Conservation (phyloP, 208 protist species). For the Trypanosoma lewisi region DNA sequence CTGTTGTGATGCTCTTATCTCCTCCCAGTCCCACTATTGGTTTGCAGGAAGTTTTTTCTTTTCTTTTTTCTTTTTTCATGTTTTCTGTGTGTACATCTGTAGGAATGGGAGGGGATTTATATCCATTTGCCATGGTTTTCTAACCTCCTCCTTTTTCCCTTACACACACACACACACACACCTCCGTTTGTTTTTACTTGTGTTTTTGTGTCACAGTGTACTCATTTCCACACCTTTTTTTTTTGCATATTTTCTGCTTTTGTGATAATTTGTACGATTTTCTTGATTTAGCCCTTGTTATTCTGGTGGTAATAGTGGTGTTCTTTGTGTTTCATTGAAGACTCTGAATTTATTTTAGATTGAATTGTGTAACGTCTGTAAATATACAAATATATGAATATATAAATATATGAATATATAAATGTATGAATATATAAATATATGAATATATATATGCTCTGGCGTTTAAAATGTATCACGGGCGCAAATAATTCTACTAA, state of each 20-base stretch:
- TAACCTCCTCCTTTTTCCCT: not conserved
- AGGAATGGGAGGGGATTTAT: too few species aligned
- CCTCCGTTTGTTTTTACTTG: not conserved
- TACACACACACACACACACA: not conserved
- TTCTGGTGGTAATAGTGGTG: not conserved
- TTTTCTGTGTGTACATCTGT: too few species aligned
- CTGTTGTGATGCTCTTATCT: too few species aligned
- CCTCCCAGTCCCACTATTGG: too few species aligned
- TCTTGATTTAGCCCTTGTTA: too few species aligned
- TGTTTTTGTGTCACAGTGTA: not conserved
- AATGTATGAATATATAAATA: slow-evolving; percentile 10
- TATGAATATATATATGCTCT: slow-evolving; percentile 5
- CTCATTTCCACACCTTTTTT: not conserved
- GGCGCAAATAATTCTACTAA: too few species aligned
- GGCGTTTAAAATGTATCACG: not conserved
- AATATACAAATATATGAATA: not conserved
- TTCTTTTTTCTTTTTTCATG: too few species aligned
- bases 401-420: slow-evolving; percentile 2
- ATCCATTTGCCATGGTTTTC: too few species aligned
- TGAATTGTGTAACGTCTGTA: not conserved
- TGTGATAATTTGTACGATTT: too few species aligned
- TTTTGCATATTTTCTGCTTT: too few species aligned
- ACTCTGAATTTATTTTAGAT: not conserved
- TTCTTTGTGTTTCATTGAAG: slow-evolving; percentile 7
- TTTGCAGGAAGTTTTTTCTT: too few species aligned